phyloP scores from a whole-genome alignment of 2,329 filamentous ascomycete species.

The Pyricularia sp. region DNA sequence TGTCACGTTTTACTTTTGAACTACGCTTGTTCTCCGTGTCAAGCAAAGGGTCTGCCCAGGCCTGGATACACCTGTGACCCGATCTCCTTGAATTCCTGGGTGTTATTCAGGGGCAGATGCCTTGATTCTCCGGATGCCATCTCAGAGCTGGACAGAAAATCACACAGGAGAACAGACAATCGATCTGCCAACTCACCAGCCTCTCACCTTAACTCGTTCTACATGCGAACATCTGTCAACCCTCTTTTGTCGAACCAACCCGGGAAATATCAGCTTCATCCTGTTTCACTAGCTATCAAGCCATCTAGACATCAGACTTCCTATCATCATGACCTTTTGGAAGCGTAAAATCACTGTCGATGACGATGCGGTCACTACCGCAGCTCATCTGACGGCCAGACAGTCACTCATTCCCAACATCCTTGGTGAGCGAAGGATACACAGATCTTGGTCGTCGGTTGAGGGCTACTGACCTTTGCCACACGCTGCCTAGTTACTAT shows the following conservation, averaged over 20 bases:
- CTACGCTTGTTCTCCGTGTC: no score
- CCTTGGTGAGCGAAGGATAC: slow-evolving; percentile 10
- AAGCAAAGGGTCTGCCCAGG: no score
- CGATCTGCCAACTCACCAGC: background rate
- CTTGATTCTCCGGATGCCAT: background rate
- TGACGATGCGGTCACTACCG: slow-evolving; percentile 23
- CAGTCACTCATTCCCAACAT: slow-evolving; percentile 24
- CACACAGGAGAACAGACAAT: background rate
- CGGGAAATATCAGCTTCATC: background rate
- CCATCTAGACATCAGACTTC: background rate
- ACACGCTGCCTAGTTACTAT: slow-evolving; percentile 17
- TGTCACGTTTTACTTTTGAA: no score
- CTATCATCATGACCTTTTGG: slow-evolving; percentile 16
- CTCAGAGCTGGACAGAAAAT: background rate
- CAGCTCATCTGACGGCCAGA: slow-evolving; percentile 20
- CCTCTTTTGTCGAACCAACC: background rate
- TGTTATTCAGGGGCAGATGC: background rate
- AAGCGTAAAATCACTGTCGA: slow-evolving; percentile 21
- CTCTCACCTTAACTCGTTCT: background rate
- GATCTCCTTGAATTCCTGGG: background rate
- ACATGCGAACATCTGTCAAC: background rate
- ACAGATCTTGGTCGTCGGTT: background rate
- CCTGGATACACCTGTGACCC: no score
- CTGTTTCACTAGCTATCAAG: background rate
- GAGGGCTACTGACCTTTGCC: background rate